phyloP scores from a whole-genome alignment of 352 stramenopile genomes.

The Phytophthora palmivora region DNA sequence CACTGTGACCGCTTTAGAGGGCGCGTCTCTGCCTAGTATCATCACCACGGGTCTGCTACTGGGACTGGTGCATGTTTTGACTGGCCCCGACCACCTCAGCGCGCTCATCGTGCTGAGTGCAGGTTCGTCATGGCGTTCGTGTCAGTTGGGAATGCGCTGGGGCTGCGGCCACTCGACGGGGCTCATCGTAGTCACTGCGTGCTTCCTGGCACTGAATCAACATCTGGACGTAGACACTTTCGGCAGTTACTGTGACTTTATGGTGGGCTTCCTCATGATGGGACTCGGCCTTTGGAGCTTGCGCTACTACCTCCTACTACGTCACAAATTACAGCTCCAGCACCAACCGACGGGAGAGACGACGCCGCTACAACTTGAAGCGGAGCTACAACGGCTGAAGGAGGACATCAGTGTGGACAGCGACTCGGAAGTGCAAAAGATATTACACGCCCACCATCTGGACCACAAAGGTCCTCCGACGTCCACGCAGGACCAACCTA shows the following conservation, averaged over 20 bases:
- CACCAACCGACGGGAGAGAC: slow-evolving; percentile 31
- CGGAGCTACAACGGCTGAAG: slow-evolving; percentile 14
- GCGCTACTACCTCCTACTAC: slow-evolving; percentile 55
- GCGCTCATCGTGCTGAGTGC: slow-evolving; percentile 87
- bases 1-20: slow-evolving; percentile 40
- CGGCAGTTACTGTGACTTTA: slow-evolving; percentile 69
- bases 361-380: slow-evolving; percentile 39
- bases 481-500: slow-evolving; percentile 10
- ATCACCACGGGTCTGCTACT: slow-evolving; percentile 50
- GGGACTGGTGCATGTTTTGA: slow-evolving; percentile 61
- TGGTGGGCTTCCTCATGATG: slow-evolving; percentile 82
- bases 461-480: slow-evolving; percentile 34
- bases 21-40: slow-evolving; percentile 47
- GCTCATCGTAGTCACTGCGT: slow-evolving; percentile 71
- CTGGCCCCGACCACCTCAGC: slow-evolving; percentile 85
- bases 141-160: slow-evolving; percentile 87
- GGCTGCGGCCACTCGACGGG: slow-evolving; percentile 88
- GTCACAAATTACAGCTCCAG: slow-evolving; percentile 34
- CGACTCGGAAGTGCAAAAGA: slow-evolving; percentile 45
- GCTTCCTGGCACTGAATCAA: slow-evolving; percentile 63
- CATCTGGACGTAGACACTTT: slow-evolving; percentile 57
- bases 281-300: slow-evolving; percentile 63
- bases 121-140: slow-evolving; percentile 71
- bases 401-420: slow-evolving; percentile 20
- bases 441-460: slow-evolving; percentile 43